A percentile compares a stretch with the other conserved stretches of the same genome.
Evolutionary conservation across 2,329 filamentous ascomycete species (phyloP).

Genomic region (Xylariomycetidae sp.): DNA sequence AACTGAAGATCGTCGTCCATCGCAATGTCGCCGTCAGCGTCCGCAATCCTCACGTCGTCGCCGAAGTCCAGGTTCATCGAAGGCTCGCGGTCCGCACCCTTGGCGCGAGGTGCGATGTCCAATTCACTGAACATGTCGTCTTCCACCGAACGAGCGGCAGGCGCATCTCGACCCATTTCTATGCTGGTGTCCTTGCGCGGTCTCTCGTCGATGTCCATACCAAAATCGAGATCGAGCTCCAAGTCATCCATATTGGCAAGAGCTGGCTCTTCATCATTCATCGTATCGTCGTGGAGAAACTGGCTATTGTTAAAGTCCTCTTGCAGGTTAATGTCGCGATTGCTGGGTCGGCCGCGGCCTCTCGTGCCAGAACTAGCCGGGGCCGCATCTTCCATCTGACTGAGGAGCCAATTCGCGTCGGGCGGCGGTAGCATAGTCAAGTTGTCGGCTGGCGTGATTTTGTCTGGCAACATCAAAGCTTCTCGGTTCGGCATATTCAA

Average conservation of each 20-base stretch:
- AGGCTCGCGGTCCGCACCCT: slow-evolving; percentile 51
- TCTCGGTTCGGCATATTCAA: slow-evolving; percentile 77
- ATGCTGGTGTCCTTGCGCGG: slow-evolving; percentile 57
- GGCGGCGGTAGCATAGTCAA: slow-evolving; percentile 73
- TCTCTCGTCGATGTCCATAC: slow-evolving; percentile 62
- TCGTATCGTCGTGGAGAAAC: slow-evolving; percentile 64
- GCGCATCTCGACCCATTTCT: slow-evolving; percentile 85
- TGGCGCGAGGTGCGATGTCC: slow-evolving; percentile 50
- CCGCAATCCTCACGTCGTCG: slow-evolving; percentile 53
- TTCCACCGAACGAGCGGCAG: slow-evolving; percentile 58
- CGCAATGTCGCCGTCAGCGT: slow-evolving; percentile 57
- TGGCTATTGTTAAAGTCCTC: slow-evolving; percentile 72
- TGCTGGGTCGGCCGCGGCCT: slow-evolving; percentile 36
- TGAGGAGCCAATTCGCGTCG: slow-evolving; percentile 78
- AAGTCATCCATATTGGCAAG: slow-evolving; percentile 58
- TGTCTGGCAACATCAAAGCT: slow-evolving; percentile 82
- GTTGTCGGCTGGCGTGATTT: slow-evolving; percentile 85
- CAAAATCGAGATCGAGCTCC: slow-evolving; percentile 61
- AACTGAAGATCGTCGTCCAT: slow-evolving; percentile 63
- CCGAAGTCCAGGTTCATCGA: slow-evolving; percentile 49
- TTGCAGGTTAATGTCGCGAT: slow-evolving; percentile 62
- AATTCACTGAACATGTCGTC: slow-evolving; percentile 64
- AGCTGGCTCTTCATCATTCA: slow-evolving; percentile 50
- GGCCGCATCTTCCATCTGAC: slow-evolving; percentile 61
- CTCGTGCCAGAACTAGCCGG: slow-evolving; percentile 52